phyloP scores from a whole-genome alignment of 1,284 basidiomycete species.

The Ustilago crameri region DNA sequence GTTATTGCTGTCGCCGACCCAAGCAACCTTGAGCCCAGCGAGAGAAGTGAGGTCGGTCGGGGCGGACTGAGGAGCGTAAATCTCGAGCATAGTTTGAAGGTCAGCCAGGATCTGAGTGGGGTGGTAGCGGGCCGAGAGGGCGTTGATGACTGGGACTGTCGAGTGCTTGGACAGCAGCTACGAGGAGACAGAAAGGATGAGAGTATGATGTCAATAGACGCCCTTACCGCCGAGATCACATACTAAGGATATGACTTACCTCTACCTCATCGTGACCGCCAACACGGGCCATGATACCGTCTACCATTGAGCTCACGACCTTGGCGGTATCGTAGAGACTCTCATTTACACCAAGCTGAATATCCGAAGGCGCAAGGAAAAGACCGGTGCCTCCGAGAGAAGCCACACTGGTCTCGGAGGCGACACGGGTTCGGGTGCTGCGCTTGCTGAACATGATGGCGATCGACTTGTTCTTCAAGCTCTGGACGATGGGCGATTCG shows the following conservation, averaged over 20 bases:
- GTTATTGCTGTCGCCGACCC: conserved; percentile 95
- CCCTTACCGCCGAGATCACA: background rate
- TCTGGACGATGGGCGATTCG: conserved; percentile 68
- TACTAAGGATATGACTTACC: background rate
- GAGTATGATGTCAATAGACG: background rate
- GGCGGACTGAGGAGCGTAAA: conserved; percentile 71
- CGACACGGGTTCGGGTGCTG: conserved; percentile 88
- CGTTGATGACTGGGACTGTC: conserved; percentile 92
- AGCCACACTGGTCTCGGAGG: conserved; percentile 78
- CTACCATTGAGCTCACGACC: conserved; percentile 90
- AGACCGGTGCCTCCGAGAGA: conserved; percentile 78
- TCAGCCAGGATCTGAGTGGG: conserved; percentile 96
- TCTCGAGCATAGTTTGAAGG: conserved; percentile 86
- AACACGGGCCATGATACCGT: conserved; percentile 97
- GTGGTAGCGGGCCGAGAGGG: conserved; percentile 93
- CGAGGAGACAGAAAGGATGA: background rate
- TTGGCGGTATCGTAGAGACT: conserved; percentile 81
- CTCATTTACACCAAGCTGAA: conserved; percentile 97
- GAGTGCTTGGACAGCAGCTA: conserved; percentile 84
- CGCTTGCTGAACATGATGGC: conserved; percentile 93
- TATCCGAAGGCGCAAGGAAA: conserved; percentile 90
- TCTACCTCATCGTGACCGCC: conserved; percentile 91
- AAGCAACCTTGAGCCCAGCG: conserved; percentile 73
- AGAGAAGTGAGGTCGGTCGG: conserved; percentile 68
- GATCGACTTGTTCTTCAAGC: conserved; percentile 81